These are phyloP conservation scores for Xylaria intraflava DNA, from an alignment of 495 filamentous ascomycete genomes.

Conservation along the genomic window DNA sequence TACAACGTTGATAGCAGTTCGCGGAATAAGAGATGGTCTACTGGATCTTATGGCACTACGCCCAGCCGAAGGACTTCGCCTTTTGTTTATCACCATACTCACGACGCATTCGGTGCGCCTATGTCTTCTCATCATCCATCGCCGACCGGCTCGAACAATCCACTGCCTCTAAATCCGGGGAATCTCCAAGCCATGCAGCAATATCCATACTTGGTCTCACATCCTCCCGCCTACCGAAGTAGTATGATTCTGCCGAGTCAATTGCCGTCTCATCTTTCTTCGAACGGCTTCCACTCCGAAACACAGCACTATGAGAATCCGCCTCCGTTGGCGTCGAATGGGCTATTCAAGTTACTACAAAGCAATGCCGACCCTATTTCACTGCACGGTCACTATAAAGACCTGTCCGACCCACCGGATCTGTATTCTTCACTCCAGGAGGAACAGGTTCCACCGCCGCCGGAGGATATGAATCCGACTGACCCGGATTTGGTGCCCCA, in stretches of 20 bases:
- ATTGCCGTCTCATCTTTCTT: constrained; percentile 37
- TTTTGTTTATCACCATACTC: constrained; percentile 46
- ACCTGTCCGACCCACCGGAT: constrained; percentile 63
- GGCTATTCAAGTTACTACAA: constrained; percentile 60
- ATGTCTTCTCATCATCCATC: constrained; percentile 48
- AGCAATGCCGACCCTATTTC: constrained; percentile 60
- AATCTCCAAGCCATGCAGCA: constrained; percentile 49
- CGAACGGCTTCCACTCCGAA: constrained; percentile 41
- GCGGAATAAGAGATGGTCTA: constrained; percentile 66
- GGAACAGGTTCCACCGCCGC: constrained; percentile 59
- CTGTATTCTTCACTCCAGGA: constrained; percentile 63
- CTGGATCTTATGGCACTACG: constrained; percentile 53
- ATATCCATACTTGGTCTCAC: constrained; percentile 45
- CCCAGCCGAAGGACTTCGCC: constrained; percentile 48
- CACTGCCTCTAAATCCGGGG: constrained; percentile 45
- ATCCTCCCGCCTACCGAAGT: constrained; percentile 39
- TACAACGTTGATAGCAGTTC: constrained; percentile 53
- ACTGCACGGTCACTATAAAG: constrained; percentile 54
- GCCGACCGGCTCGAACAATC: constrained; percentile 47
- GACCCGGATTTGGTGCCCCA: constrained; percentile 64
- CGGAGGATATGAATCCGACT: constrained; percentile 67
- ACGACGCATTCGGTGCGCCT: constrained; percentile 43
- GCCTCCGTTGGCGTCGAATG: constrained; percentile 54
- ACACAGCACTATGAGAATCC: constrained; percentile 46
- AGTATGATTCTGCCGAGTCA: constrained; percentile 41